A percentile compares a stretch with the other conserved stretches of the same genome.
phyloP scores from a whole-genome alignment of 805 yeast species.

The Wickerhamiella australiensis region DNA sequence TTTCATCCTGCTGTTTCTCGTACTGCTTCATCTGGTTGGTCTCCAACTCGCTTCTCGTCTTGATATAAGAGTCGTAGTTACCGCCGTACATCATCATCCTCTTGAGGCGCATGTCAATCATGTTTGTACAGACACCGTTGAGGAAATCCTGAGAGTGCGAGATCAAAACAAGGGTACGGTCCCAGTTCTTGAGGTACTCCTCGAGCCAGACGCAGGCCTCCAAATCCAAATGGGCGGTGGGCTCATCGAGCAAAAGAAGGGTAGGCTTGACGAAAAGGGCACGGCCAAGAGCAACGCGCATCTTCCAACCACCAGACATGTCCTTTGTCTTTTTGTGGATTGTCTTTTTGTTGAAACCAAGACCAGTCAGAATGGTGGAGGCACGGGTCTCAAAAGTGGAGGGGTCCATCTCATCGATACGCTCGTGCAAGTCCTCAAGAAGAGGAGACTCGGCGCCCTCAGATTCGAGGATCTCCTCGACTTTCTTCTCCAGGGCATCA shows the following conservation, averaged over 20 bases:
- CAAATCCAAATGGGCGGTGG: conserved; percentile 97
- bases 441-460: conserved; percentile 89
- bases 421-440: conserved; percentile 83
- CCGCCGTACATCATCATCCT: conserved; percentile 76
- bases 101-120: conserved; percentile 93
- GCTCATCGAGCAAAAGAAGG: conserved; percentile 85
- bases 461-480: conserved; percentile 75
- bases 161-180: conserved; percentile 82
- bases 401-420: conserved; percentile 93
- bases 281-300: conserved; percentile 98
- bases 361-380: conserved; percentile 88
- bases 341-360: conserved; percentile 82
- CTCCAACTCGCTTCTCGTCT: conserved; percentile 88
- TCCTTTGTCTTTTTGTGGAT: conserved; percentile 91
- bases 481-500: conserved; percentile 79
- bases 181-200: conserved; percentile 90
- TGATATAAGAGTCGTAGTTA: conserved; percentile 93
- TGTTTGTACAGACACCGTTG: conserved; percentile 95
- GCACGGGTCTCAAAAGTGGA: conserved; percentile 94
- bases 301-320: conserved; percentile 99
- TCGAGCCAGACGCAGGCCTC: conserved; percentile 99
- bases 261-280: conserved; percentile 98
- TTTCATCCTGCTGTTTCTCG: conserved; percentile 96
- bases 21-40: conserved; percentile 97
- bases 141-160: conserved; percentile 99